phyloP scores from a whole-genome alignment of 164 flowering plant species.

The Chloranthus sessilifolius region DNA sequence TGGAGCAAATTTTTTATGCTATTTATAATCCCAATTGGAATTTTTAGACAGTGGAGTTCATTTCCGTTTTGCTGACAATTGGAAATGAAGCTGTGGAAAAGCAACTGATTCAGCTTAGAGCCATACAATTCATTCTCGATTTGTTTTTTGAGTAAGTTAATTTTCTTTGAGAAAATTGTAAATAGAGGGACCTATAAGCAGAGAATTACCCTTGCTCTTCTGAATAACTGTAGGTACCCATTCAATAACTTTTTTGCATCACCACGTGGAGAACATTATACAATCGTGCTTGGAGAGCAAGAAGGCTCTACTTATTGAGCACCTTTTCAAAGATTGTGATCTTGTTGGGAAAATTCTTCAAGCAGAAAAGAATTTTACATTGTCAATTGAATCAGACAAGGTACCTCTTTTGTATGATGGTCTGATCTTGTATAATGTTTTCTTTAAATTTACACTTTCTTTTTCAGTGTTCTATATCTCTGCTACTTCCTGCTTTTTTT shows the following conservation, averaged over 20 bases:
- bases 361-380: conserved; percentile 54
- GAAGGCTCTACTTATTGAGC: conserved; percentile 46
- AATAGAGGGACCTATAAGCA: neutral
- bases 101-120: conserved; percentile 70
- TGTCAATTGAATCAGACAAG: conserved; percentile 48
- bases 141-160: conserved; percentile 83
- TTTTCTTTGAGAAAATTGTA: conserved; percentile 5
- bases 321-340: conserved; percentile 72
- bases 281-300: conserved; percentile 76
- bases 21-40: conserved; percentile 9
- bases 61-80: conserved; percentile 64
- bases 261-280: conserved; percentile 69
- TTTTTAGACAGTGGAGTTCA: conserved; percentile 84
- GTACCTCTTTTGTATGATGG: conserved; percentile 21
- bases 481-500: too few species aligned
- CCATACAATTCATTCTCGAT: conserved; percentile 55
- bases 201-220: conserved; percentile 1
- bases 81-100: conserved; percentile 87
- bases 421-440: neutral
- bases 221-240: conserved; percentile 64
- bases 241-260: conserved; percentile 89
- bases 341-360: conserved; percentile 66
- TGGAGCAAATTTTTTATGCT: too few species aligned
- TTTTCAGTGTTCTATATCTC: too few species aligned
- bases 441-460: neutral